phyloP scores from a whole-genome alignment of 768 basidiomycete genomes.

The Gautieria morchelliformis region DNA sequence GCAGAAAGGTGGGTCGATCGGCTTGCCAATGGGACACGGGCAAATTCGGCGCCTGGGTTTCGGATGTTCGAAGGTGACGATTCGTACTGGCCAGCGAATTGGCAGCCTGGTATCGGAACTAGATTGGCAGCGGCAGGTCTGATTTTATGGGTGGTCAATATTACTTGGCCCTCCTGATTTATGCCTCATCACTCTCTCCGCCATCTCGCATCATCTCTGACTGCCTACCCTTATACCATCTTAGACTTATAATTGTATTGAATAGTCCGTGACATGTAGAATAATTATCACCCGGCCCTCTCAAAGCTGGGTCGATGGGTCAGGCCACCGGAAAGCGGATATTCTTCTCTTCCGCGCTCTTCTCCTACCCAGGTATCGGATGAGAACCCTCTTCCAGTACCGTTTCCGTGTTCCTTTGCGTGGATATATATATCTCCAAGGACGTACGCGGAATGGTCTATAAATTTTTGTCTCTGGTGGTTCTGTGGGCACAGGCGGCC shows the following conservation, averaged over 20 bases:
- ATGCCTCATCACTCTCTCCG: neutral
- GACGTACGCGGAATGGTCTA: neutral
- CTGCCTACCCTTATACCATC: neutral
- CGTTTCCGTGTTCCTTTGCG: neutral
- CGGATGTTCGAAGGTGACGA: neutral
- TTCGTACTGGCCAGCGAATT: neutral
- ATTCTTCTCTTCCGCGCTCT: neutral
- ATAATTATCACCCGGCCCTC: no score
- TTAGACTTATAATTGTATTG: neutral
- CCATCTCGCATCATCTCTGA: neutral
- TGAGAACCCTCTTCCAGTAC: neutral
- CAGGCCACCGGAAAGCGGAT: no score
- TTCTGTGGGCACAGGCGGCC: neutral
- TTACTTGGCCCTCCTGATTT: neutral
- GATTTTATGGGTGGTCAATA: neutral
- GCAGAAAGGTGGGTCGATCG: neutral
- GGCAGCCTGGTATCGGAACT: neutral
- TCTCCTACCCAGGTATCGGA: neutral
- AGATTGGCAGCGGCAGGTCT: neutral
- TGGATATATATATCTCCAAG: slow-evolving; percentile 3
- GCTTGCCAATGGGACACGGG: neutral
- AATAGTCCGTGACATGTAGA: neutral
- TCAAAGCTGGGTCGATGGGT: no score
- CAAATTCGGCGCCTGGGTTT: neutral
- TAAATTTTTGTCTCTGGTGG: neutral